phyloP scores from a whole-genome alignment of 495 filamentous ascomycete genomes.

The Diplogelasinospora grovesii region DNA sequence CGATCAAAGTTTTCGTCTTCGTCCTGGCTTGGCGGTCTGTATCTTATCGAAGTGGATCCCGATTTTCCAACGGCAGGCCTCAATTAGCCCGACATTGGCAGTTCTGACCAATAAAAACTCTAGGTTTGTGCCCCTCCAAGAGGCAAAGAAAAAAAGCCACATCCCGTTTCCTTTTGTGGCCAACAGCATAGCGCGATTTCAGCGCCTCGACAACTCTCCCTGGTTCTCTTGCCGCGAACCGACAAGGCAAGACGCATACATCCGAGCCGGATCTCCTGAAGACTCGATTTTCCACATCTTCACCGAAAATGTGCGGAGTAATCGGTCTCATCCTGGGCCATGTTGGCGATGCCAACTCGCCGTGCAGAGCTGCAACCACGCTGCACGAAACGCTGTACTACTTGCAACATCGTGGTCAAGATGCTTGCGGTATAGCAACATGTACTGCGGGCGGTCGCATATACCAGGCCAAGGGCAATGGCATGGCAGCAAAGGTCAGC shows the following conservation, averaged over 20 bases:
- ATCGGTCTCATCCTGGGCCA: conserved; percentile 74
- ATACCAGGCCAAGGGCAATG: conserved; percentile 87
- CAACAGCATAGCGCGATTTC: too few relatives aligned
- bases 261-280: background rate
- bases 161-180: too few relatives aligned
- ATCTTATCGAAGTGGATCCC: too few relatives aligned
- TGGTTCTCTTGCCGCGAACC: background rate
- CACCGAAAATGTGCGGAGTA: conserved; percentile 71
- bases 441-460: conserved; percentile 74
- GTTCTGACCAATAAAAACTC: too few relatives aligned
- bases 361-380: conserved; percentile 52
- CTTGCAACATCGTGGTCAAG: conserved; percentile 77
- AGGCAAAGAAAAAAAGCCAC: too few relatives aligned
- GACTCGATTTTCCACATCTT: too few relatives aligned
- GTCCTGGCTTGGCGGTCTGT: too few relatives aligned
- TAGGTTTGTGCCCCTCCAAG: too few relatives aligned
- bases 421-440: conserved; percentile 84
- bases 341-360: conserved; percentile 26
- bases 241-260: background rate
- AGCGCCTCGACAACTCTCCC: too few relatives aligned
- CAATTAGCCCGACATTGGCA: too few relatives aligned
- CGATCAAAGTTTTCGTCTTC: too few relatives aligned
- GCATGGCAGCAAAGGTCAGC: conserved; percentile 76
- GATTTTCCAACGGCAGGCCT: too few relatives aligned
- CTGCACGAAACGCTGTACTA: conserved; percentile 87